Conservation (phyloP, 768 basidiomycete genomes). For the Crassisporium funariophilum region DNA sequence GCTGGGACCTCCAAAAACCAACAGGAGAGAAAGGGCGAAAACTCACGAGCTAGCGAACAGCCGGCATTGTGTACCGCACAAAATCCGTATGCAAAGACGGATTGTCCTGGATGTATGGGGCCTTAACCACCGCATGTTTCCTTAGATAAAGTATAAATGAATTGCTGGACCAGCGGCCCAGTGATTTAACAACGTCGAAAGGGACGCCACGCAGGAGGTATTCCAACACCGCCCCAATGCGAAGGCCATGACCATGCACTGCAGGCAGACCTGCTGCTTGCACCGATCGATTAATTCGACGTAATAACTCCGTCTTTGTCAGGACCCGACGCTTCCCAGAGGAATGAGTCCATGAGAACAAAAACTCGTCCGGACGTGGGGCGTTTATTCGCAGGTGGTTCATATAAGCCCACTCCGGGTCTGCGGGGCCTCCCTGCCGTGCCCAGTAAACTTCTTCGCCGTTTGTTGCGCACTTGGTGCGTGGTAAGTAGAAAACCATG, state of each 20-base stretch:
- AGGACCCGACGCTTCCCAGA: not conserved
- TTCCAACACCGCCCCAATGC: slow-evolving; percentile 28
- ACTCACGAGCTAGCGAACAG: too few relatives aligned
- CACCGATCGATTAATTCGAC: slow-evolving; percentile 2
- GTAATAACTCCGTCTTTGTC: slow-evolving; percentile 7
- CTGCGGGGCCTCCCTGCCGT: slow-evolving; percentile 17
- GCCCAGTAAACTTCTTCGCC: slow-evolving; percentile 30
- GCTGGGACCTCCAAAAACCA: too few relatives aligned
- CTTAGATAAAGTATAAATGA: slow-evolving; percentile 31
- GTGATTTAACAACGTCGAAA: slow-evolving; percentile 23
- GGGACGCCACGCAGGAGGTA: slow-evolving; percentile 29
- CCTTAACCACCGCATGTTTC: slow-evolving; percentile 18
- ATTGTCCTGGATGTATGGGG: slow-evolving; percentile 11
- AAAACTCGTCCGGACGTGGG: slow-evolving; percentile 10
- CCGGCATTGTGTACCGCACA: too few relatives aligned
- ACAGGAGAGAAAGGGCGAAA: too few relatives aligned
- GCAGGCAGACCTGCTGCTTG: slow-evolving; percentile 4
- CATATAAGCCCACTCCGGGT: slow-evolving; percentile 18
- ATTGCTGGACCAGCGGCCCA: slow-evolving; percentile 34
- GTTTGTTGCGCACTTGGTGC: not conserved
- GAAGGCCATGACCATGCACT: slow-evolving; percentile 30
- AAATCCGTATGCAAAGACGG: too few relatives aligned
- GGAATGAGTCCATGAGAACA: slow-evolving; percentile 7
- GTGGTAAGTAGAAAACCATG: slow-evolving; percentile 21
- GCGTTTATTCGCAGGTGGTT: slow-evolving; percentile 29